A percentile compares a stretch with the other conserved stretches of the same genome.
These are phyloP conservation scores for Carex cristatella DNA, from an alignment of 176 grass and related monocot species.

Conservation along the genomic window DNA sequence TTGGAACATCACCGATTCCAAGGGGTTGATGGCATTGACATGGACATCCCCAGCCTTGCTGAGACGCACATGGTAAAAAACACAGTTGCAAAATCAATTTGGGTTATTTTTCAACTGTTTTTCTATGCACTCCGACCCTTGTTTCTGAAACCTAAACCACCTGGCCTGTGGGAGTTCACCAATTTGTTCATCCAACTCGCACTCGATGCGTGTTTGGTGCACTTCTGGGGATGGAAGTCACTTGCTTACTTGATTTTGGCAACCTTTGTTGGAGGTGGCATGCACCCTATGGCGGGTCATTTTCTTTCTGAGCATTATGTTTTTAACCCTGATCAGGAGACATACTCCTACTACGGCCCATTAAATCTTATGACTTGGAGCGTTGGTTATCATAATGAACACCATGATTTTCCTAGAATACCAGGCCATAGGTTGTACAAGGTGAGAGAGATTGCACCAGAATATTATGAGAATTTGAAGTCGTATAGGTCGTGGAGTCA, in stretches of 20 bases:
- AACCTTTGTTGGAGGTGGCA: slow-evolving; percentile 85
- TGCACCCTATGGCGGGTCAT: slow-evolving; percentile 94
- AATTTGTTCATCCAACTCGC: slow-evolving; percentile 59
- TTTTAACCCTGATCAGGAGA: slow-evolving; percentile 78
- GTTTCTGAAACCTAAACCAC: slow-evolving; percentile 80
- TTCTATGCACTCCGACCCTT: slow-evolving; percentile 78
- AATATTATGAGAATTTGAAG: slow-evolving; percentile 62
- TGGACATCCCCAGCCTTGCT: slow-evolving; percentile 66
- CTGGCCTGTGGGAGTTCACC: slow-evolving; percentile 80
- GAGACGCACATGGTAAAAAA: slow-evolving; percentile 51
- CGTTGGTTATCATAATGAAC: slow-evolving; percentile 93
- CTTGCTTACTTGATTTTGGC: slow-evolving; percentile 65
- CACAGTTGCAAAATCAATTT: slow-evolving; percentile 52
- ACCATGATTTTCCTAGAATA: slow-evolving; percentile 97
- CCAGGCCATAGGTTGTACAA: slow-evolving; percentile 62
- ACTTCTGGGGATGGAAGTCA: slow-evolving; percentile 61
- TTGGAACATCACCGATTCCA: slow-evolving; percentile 95
- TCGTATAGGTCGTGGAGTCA: slow-evolving; percentile 86
- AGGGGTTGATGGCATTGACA: slow-evolving; percentile 81
- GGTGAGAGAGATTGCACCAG: slow-evolving; percentile 79
- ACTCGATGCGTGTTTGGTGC: slow-evolving; percentile 47
- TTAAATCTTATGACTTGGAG: slow-evolving; percentile 90
- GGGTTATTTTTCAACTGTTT: slow-evolving; percentile 86
- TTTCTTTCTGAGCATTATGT: slow-evolving; percentile 97
- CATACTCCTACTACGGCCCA: slow-evolving; percentile 90